These are phyloP conservation scores for Boletus insuetus DNA, from an alignment of 768 basidiomycete species.

Conservation along the genomic window DNA sequence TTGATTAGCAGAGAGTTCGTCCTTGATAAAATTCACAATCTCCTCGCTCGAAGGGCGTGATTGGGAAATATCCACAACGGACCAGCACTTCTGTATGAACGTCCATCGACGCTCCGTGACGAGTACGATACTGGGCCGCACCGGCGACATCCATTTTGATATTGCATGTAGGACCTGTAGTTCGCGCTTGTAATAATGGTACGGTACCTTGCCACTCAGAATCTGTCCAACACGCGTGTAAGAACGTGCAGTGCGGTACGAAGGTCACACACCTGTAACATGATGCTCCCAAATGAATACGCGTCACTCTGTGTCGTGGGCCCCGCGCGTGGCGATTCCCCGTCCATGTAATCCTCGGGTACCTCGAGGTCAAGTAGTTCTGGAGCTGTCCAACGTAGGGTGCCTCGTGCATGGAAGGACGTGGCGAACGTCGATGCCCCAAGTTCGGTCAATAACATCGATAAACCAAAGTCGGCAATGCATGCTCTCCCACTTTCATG, in stretches of 20 bases:
- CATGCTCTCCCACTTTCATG: too few relatives aligned
- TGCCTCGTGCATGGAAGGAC: constrained; percentile 17
- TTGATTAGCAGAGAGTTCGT: neutral
- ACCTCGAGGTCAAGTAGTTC: constrained; percentile 10
- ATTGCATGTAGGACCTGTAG: constrained; percentile 11
- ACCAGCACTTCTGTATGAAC: constrained; percentile 17
- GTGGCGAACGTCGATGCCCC: constrained; percentile 12
- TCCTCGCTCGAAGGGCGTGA: constrained; percentile 30
- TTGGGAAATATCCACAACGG: neutral
- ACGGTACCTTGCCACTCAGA: neutral
- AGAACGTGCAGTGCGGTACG: neutral
- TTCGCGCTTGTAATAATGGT: constrained; percentile 1
- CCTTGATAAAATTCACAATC: constrained; percentile 8
- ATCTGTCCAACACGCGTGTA: neutral
- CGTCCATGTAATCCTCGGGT: neutral
- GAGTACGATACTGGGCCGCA: neutral
- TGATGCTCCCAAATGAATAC: too few relatives aligned
- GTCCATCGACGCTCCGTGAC: constrained; percentile 8
- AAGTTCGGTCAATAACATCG: too few relatives aligned
- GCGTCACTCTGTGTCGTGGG: constrained; percentile 5
- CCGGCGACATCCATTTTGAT: neutral
- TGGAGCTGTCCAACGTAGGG: neutral
- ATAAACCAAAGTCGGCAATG: too few relatives aligned
- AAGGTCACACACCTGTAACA: constrained; percentile 10
- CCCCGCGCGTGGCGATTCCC: neutral